Evolutionary conservation across 495 filamentous ascomycete genomes (phyloP).

Genomic region (Hypoxylon perforatum): DNA sequence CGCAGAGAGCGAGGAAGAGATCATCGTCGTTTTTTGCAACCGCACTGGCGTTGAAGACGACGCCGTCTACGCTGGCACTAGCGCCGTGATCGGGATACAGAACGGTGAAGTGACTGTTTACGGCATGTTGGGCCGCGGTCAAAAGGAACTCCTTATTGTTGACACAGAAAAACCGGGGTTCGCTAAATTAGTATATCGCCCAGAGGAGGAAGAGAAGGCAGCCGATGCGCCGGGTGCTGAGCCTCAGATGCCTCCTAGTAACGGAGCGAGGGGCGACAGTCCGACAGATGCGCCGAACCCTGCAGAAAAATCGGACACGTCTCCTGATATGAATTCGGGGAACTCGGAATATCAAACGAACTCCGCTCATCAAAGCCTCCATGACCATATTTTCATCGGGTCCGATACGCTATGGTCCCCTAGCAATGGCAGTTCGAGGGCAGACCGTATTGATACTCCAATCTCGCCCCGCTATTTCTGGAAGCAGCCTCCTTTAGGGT

Average conservation of each 20-base stretch:
- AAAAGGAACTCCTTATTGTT: conserved; percentile 72
- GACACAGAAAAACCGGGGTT: conserved; percentile 57
- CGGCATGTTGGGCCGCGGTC: conserved; percentile 72
- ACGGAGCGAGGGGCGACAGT: neutral
- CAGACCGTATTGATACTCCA: conserved; percentile 10
- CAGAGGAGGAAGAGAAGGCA: conserved; percentile 19
- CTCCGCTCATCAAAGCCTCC: neutral
- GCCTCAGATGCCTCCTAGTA: conserved; percentile 1
- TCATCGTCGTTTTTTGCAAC: conserved; percentile 87
- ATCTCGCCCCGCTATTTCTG: conserved; percentile 21
- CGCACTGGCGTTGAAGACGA: conserved; percentile 76
- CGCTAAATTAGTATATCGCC: conserved; percentile 44
- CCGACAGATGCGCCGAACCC: conserved; percentile 5
- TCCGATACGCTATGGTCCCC: neutral
- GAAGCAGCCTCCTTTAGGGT: neutral
- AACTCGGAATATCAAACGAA: neutral
- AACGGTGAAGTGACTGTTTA: conserved; percentile 74
- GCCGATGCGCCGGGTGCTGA: conserved; percentile 21
- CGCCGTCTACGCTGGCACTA: conserved; percentile 85
- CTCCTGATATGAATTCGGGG: neutral
- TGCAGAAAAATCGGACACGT: neutral
- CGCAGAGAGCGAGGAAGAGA: conserved; percentile 66
- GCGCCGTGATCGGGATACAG: conserved; percentile 79
- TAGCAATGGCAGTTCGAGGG: neutral
- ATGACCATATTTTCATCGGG: neutral